Evolutionary conservation across 108 stramenopile species (phyloP).

Genomic region (Aurantiochytrium sp.): DNA sequence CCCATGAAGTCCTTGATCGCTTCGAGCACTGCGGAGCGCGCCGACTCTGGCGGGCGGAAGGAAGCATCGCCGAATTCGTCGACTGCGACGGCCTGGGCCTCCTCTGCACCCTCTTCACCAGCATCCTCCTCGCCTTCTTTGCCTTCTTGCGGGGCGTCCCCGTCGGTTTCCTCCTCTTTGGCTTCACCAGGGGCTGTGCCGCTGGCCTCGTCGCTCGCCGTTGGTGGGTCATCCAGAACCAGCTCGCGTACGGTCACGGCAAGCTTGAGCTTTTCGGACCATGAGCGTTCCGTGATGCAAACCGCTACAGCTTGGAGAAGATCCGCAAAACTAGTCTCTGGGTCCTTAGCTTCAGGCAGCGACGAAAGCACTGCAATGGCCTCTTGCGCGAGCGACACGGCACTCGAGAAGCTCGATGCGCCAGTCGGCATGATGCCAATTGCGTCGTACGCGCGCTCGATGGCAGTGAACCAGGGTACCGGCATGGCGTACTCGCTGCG

Average conservation of each 20-base stretch:
- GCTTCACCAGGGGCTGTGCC: background rate
- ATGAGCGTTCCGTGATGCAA: background rate
- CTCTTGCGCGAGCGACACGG: background rate
- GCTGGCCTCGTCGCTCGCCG: background rate
- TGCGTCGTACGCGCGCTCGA: background rate
- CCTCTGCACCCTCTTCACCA: background rate
- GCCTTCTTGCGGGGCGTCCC: background rate
- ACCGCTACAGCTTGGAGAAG: background rate
- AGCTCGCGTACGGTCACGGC: background rate
- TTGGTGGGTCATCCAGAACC: background rate
- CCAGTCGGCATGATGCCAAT: background rate
- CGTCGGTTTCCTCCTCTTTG: no score
- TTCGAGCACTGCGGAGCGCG: background rate
- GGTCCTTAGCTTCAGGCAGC: background rate
- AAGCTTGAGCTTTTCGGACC: background rate
- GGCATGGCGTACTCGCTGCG: background rate
- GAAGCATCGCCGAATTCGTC: background rate
- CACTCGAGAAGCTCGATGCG: background rate
- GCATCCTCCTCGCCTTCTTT: background rate
- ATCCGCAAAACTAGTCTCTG: background rate
- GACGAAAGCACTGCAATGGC: background rate
- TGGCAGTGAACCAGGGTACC: constrained; percentile 6
- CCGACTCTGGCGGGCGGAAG: background rate
- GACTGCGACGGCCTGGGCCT: background rate
- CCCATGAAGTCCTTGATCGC: background rate